Conservation (phyloP, 1,139 yeast species). For the Protomyces pachydermus region DNA sequence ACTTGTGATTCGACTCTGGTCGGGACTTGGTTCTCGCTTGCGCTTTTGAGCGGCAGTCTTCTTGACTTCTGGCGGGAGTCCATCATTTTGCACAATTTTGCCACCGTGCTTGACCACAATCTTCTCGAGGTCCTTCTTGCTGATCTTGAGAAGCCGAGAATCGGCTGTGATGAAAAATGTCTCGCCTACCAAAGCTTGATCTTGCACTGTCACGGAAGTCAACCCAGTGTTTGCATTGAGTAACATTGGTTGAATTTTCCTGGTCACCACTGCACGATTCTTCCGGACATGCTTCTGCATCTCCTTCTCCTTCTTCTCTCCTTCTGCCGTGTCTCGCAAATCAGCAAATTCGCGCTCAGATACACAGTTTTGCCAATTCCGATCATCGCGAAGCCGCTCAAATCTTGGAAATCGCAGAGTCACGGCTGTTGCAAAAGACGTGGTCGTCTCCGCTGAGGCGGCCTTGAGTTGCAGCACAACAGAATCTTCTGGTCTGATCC, state of each 20-base stretch:
- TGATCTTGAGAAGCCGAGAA: constrained; percentile 38
- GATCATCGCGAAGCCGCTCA: constrained; percentile 63
- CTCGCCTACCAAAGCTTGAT: constrained; percentile 34
- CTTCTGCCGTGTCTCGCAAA: constrained; percentile 31
- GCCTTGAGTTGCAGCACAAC: constrained; percentile 83
- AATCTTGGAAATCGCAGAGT: constrained; percentile 77
- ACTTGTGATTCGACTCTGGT: constrained; percentile 30
- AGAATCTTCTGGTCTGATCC: constrained; percentile 71
- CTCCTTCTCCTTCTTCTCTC: constrained; percentile 27
- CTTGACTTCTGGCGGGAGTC: background rate
- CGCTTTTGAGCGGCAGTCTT: background rate
- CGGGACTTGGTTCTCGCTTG: constrained; percentile 34
- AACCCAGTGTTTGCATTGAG: constrained; percentile 3
- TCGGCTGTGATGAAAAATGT: constrained; percentile 34
- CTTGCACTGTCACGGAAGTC: background rate
- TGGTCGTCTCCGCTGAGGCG: constrained; percentile 53
- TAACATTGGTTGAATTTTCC: background rate
- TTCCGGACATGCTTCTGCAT: constrained; percentile 23
- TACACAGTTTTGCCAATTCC: constrained; percentile 53
- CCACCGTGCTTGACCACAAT: constrained; percentile 34
- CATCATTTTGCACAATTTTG: constrained; percentile 1
- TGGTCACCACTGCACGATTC: background rate
- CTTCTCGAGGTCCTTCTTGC: constrained; percentile 42
- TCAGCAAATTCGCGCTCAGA: constrained; percentile 44
- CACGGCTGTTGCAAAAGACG: constrained; percentile 56